Evolutionary conservation across 1,284 basidiomycete genomes (phyloP), one percentile per base, ranked within the genome.

Genomic region (Mycena sp.): DNA sequence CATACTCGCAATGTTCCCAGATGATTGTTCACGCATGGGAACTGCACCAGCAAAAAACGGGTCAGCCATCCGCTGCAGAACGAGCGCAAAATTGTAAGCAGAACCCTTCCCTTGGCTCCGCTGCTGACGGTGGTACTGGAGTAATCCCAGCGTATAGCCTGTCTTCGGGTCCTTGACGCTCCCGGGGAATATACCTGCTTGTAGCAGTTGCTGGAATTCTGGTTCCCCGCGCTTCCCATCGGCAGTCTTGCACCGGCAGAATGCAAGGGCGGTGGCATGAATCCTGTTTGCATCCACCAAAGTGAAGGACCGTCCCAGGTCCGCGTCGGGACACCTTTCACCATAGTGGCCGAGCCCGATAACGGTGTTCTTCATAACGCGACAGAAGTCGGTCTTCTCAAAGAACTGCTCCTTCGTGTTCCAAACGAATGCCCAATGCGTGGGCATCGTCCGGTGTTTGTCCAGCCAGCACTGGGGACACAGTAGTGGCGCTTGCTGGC

Each of bases 71-170:
- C 56, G 44, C 26, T 58, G 43, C 21, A 58, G 23, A 29, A 58
- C 56, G 23, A 28, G 57, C 4, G 41, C 57, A 21, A 58, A 58
- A 35, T 58, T 50, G 25, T 50, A 58, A 4, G 46, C 41, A n/a
- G 58, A 60, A 23, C 50, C 50, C 44, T 53, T 53, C 30, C 58
- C 50, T n/a, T 60, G 58, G 40, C 30, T 60, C 17, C 43, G 50
- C 25, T 35, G 28, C 43, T 60, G 29, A 3, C 43, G 40, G 43
- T 54, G 29, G 17, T 45, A 46, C 29, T 60, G 23, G n/a, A 60
- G 44, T 10, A 60, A 25, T 2, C 28, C 14, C 2, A 60, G 29
- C 1, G 58, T 53, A 29, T 60, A 60, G 12, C 58, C 58, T 3
- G 58, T 60, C 30, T 50, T 50, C n/a, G 56, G 56, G 2, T 37